phyloP scores from a whole-genome alignment of 768 basidiomycete species.

The Trametes maxima region DNA sequence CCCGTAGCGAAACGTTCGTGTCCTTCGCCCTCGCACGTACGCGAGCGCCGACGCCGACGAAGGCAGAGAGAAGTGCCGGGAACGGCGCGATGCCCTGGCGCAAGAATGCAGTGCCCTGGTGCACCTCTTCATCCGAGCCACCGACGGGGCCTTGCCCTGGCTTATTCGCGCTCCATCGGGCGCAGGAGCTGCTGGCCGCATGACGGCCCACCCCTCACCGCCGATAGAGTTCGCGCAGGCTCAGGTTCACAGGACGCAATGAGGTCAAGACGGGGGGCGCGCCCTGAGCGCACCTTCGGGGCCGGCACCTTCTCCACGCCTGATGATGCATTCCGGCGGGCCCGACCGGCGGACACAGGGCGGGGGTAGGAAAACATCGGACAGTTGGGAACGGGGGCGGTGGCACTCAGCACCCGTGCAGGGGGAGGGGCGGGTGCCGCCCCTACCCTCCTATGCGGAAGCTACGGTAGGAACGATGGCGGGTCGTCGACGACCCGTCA shows the following conservation, averaged over 20 bases:
- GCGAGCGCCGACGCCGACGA: background rate
- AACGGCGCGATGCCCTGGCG: background rate
- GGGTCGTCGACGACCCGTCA: no score
- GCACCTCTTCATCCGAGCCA: background rate
- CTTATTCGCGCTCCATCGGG: no score
- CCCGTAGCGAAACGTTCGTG: background rate
- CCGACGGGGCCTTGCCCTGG: background rate
- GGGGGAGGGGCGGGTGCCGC: background rate
- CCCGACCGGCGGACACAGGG: background rate
- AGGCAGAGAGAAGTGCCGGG: background rate
- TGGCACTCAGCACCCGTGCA: background rate
- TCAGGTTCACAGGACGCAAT: no score
- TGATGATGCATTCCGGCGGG: no score
- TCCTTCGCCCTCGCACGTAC: background rate
- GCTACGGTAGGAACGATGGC: background rate
- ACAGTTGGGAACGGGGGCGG: background rate
- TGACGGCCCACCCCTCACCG: no score
- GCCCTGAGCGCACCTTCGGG: no score
- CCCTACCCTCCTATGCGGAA: background rate
- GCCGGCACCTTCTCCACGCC: no score
- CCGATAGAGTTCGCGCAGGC: no score
- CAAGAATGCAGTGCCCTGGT: background rate
- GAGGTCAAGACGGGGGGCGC: no score
- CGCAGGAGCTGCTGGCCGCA: no score
- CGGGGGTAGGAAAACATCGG: background rate